phyloP scores from a whole-genome alignment of 805 yeast genomes.

The Blastobotrys muscicola region DNA sequence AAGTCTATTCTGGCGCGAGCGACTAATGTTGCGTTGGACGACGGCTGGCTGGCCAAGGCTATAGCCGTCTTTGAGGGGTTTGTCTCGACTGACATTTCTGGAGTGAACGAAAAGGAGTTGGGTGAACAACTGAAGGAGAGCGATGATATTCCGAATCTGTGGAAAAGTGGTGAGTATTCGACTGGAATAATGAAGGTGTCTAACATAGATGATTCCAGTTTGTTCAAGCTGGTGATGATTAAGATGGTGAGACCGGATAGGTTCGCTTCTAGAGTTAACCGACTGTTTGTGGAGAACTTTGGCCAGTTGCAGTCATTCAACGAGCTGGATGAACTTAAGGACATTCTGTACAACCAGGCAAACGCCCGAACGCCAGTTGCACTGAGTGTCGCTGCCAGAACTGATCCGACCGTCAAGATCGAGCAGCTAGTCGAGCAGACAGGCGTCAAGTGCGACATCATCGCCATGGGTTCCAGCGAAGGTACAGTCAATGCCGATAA shows the following conservation, averaged over 20 bases:
- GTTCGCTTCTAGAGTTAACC: constrained; percentile 6
- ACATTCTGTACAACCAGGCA: constrained; percentile 16
- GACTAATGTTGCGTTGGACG: neutral
- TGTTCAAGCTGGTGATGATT: constrained; percentile 1
- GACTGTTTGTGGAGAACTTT: constrained; percentile 4
- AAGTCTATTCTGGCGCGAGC: neutral
- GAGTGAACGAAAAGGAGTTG: too few species aligned
- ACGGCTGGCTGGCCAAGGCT: neutral
- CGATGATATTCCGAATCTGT: too few species aligned
- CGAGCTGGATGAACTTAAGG: constrained; percentile 8
- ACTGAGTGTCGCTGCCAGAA: constrained; percentile 49
- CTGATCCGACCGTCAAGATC: constrained; percentile 56
- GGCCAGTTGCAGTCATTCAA: constrained; percentile 5
- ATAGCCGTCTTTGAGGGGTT: neutral
- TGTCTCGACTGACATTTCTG: too few species aligned
- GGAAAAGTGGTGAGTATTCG: too few species aligned
- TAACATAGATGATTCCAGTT: neutral
- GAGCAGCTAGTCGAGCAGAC: constrained; percentile 32
- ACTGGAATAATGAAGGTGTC: neutral
- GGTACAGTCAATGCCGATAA: constrained; percentile 47
- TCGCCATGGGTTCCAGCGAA: constrained; percentile 72
- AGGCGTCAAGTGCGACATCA: constrained; percentile 25
- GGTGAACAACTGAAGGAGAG: too few species aligned
- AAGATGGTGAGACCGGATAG: constrained; percentile 6
- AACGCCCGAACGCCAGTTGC: constrained; percentile 33